phyloP scores from a whole-genome alignment of 208 protist species.

The Acanthamoeba triangularis region DNA sequence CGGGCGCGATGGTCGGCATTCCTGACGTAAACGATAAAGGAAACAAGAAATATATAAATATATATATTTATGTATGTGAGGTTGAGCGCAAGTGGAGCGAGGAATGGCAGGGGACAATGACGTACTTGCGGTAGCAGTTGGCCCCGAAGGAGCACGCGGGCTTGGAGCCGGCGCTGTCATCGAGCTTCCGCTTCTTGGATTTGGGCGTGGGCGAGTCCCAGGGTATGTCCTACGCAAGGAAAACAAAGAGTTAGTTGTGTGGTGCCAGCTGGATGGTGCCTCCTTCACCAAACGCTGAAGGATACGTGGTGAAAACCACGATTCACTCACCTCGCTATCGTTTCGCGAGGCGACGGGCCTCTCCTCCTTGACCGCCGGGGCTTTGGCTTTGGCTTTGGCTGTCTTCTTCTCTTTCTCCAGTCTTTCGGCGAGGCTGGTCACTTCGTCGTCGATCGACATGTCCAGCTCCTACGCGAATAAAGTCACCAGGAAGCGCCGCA shows the following conservation, averaged over 20 bases:
- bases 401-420: neutral
- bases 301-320: too few relatives aligned
- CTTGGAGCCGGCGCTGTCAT: neutral
- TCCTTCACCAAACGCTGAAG: too few relatives aligned
- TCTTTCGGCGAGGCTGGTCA: neutral
- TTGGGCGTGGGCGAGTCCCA: constrained; percentile 55
- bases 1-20: neutral
- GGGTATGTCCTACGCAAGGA: constrained; percentile 15
- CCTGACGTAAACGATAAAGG: neutral
- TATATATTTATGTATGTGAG: too few relatives aligned
- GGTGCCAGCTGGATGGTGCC: neutral
- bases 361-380: neutral
- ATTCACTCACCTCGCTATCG: neutral
- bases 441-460: constrained; percentile 5
- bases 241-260: neutral
- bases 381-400: neutral
- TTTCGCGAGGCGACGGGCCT: neutral
- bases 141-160: neutral
- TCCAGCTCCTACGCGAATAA: neutral
- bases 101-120: neutral
- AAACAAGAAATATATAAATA: neutral
- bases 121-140: constrained; percentile 19
- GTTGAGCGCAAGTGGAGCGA: too few relatives aligned
- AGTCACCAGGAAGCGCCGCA: too few relatives aligned
- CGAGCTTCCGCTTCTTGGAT: neutral